phyloP scores from a whole-genome alignment of 495 filamentous ascomycete species.

The Podospora sp. region DNA sequence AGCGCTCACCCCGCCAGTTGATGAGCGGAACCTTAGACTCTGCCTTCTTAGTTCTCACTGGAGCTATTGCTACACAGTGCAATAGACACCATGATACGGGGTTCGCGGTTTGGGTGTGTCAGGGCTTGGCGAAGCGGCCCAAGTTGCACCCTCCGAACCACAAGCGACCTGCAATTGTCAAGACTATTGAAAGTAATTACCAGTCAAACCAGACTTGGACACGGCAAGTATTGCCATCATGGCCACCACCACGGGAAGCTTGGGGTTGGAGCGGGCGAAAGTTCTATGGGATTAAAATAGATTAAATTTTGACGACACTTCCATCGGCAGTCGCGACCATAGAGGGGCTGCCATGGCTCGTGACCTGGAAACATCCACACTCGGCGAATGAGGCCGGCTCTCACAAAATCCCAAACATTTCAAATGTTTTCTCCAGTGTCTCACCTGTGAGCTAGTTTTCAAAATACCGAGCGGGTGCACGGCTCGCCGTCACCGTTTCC shows the following conservation, averaged over 20 bases:
- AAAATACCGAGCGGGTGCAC: neutral
- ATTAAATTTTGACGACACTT: slow-evolving; percentile 6
- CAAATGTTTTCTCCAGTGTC: neutral
- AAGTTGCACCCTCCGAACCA: neutral
- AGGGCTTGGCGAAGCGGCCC: slow-evolving; percentile 2
- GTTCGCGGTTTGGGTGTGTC: slow-evolving; percentile 8
- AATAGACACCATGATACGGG: neutral
- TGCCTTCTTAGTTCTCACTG: neutral
- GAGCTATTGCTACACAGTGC: slow-evolving; percentile 2
- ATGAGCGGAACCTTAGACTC: neutral
- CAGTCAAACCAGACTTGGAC: neutral
- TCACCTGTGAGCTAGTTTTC: neutral
- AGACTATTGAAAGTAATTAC: slow-evolving; percentile 17
- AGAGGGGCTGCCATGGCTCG: neutral
- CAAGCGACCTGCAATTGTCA: neutral
- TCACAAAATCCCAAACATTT: neutral
- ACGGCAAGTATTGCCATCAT: neutral
- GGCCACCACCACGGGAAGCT: neutral
- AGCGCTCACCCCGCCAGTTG: neutral
- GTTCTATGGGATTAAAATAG: slow-evolving; percentile 14
- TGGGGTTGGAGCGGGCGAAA: neutral
- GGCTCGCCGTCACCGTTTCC: neutral
- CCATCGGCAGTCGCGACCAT: slow-evolving; percentile 5
- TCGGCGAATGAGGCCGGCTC: neutral
- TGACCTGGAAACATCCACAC: slow-evolving; percentile 1